A percentile compares a stretch with the other conserved stretches of the same genome.
Conservation (phyloP, 352 stramenopile species). For the Pythium sukuiense region DNA sequence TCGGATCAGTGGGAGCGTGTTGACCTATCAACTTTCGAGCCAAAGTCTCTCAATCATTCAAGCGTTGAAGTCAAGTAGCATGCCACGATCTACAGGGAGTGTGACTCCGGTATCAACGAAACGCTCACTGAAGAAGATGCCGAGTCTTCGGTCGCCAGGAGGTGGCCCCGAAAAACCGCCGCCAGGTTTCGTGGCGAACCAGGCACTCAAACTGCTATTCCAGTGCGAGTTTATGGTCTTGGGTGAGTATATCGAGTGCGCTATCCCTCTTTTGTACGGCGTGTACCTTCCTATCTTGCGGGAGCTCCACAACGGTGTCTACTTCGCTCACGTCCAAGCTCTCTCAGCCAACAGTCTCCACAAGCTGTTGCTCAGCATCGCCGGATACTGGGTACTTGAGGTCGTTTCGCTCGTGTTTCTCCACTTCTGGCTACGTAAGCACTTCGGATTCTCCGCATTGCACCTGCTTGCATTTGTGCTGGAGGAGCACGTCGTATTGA, state of each 20-base stretch:
- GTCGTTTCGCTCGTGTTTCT: slow-evolving; percentile 23
- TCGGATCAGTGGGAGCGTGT: not conserved
- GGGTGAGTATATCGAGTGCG: slow-evolving; percentile 33
- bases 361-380: slow-evolving; percentile 11
- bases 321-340: slow-evolving; percentile 20
- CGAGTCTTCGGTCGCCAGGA: not conserved
- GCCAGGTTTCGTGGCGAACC: not conserved
- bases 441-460: slow-evolving; percentile 16
- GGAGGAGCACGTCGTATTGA: slow-evolving; percentile 24
- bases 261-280: slow-evolving; percentile 30
- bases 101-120: not conserved
- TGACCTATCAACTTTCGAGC: not conserved
- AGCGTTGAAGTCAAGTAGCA: not conserved
- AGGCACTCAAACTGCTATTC: slow-evolving; percentile 25
- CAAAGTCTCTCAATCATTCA: not conserved
- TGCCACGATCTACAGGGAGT: too few species aligned
- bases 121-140: not conserved
- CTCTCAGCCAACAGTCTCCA: not conserved
- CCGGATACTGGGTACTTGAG: slow-evolving; percentile 27
- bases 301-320: slow-evolving; percentile 32
- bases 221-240: slow-evolving; percentile 30
- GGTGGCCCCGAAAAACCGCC: not conserved
- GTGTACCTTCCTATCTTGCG: slow-evolving; percentile 29
- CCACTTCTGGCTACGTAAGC: slow-evolving; percentile 18
- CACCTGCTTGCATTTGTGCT: slow-evolving; percentile 32